Evolutionary conservation across 2,329 filamentous ascomycete species (phyloP), one percentile per base, ranked within the genome.

Genomic region (Arthroderma sp.): DNA sequence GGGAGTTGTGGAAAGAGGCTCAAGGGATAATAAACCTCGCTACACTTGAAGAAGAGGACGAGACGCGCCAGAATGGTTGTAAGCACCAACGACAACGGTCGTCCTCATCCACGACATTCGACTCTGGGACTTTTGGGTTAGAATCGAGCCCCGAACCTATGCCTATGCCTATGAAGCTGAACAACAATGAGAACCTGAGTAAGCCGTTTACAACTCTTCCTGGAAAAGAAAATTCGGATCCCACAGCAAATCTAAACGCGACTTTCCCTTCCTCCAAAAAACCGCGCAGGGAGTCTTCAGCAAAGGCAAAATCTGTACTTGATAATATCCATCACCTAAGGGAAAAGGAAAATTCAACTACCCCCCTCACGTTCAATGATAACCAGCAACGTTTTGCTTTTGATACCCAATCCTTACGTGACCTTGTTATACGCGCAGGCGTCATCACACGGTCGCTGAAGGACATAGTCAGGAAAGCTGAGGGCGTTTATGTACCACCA

Each of bases 21-120:
- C 81, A 84, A 64, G 81, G 80, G 11, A 85, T 85, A 70, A 82
- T 85, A 58, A 82, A 84, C 62, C 73, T 85, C 54, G 82, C 82
- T 31, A 83, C 83, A 49, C 76, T 84, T 61, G 81, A 84, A 63
- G 80, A 81, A 51, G 80, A 83, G 25, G 79, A 82, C 59, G 73
- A 77, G 19, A 15, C 25, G 5, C 51, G 37, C 15, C 19, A 15
- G 7, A 54, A 54, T 23, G 37, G 31, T 8, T 51, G 47, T 17
- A 51, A 25, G n/a, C 47, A 51, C 28, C 23, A 31, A 31, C 47
- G 47, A 13, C 47, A 51, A 33, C 44, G 52, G 9, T 60, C 59
- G 3, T 56, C 53, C 4, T 58, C 58, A 13, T 58, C 56, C 11
- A 47, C 54, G n/a, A 56, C 59, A 39, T 52, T 58, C 15, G 31